Percentiles rank a stretch among this genome's conserved stretches.
These are phyloP conservation scores for Saitozyma sp. DNA, from an alignment of 768 basidiomycete genomes.

Conservation along the genomic window DNA sequence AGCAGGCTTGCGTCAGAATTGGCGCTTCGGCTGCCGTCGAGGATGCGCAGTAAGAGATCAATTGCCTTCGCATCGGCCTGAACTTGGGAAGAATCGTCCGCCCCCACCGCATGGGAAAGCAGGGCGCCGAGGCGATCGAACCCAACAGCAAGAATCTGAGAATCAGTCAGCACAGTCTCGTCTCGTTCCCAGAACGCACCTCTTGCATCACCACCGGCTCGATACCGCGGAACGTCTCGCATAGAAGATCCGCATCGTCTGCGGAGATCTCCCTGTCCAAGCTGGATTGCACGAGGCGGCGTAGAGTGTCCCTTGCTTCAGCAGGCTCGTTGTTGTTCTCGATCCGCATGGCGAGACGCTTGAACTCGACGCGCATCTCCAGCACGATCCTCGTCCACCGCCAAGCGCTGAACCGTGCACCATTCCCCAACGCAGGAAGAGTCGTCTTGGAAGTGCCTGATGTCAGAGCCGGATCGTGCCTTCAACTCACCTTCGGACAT, in stretches of 20 bases:
- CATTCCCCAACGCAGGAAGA: slow-evolving; percentile 3
- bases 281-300: slow-evolving; percentile 27
- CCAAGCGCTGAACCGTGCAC: slow-evolving; percentile 41
- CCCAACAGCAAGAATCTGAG: slow-evolving; percentile 36
- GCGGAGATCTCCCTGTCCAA: slow-evolving; percentile 31
- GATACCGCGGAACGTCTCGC: slow-evolving; percentile 45
- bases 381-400: slow-evolving; percentile 47
- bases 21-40: slow-evolving; percentile 16
- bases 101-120: slow-evolving; percentile 28
- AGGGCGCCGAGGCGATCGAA: slow-evolving; percentile 34
- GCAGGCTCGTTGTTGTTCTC: slow-evolving; percentile 24
- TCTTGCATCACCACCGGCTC: slow-evolving; percentile 36
- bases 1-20: slow-evolving; percentile 10
- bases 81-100: slow-evolving; percentile 24
- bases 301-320: slow-evolving; percentile 30
- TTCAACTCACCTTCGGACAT: slow-evolving; percentile 35
- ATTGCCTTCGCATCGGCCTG: slow-evolving; percentile 17
- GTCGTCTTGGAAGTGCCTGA: background rate
- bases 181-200: slow-evolving; percentile 18
- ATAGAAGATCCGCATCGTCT: slow-evolving; percentile 45
- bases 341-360: slow-evolving; percentile 35
- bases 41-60: slow-evolving; percentile 32
- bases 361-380: slow-evolving; percentile 48
- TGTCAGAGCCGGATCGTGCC: slow-evolving; percentile 7
- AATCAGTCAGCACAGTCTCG: slow-evolving; percentile 4